A percentile compares a stretch with the other conserved stretches of the same genome.
Evolutionary conservation across 2,329 filamentous ascomycete genomes (phyloP).

Genomic region (Aspergillus ochraceoroseus): DNA sequence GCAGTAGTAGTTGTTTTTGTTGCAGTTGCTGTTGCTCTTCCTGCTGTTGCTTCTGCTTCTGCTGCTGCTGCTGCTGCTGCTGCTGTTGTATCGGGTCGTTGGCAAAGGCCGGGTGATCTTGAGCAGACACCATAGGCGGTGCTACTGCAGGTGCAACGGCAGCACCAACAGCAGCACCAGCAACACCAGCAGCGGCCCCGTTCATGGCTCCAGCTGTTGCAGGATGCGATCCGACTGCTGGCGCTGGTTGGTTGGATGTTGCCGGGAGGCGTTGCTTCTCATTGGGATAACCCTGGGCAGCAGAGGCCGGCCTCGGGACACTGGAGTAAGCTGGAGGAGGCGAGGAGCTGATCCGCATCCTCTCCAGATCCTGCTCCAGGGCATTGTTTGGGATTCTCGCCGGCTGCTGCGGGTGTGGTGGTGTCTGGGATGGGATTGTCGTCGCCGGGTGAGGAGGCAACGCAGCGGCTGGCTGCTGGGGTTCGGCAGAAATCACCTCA

Average conservation of each 20-base stretch:
- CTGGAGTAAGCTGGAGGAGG: slow-evolving; percentile 95
- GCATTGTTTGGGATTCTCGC: slow-evolving; percentile 57
- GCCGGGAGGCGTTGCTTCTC: slow-evolving; percentile 64
- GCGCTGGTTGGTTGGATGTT: slow-evolving; percentile 15
- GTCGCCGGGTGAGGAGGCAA: slow-evolving; percentile 32
- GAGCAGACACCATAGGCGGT: slow-evolving; percentile 35
- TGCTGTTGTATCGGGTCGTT: slow-evolving; percentile 63
- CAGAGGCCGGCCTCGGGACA: slow-evolving; percentile 48
- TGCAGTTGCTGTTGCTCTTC: too few relatives aligned
- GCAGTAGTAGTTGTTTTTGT: too few relatives aligned
- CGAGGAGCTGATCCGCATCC: slow-evolving; percentile 72
- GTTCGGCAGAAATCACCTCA: slow-evolving; percentile 55
- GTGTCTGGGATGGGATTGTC: slow-evolving; percentile 23
- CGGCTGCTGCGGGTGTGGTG: slow-evolving; percentile 21
- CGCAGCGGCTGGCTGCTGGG: slow-evolving; percentile 37
- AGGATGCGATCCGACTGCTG: slow-evolving; percentile 25
- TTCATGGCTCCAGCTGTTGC: slow-evolving; percentile 24
- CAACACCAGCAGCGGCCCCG: slow-evolving; percentile 14
- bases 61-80: too few relatives aligned
- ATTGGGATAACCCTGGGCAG: slow-evolving; percentile 61
- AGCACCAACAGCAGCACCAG: neutral
- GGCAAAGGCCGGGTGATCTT: slow-evolving; percentile 81
- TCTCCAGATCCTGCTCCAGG: slow-evolving; percentile 80
- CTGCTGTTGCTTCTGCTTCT: too few relatives aligned
- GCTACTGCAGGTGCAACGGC: slow-evolving; percentile 18